Evolutionary conservation across 2,329 filamentous ascomycete species (phyloP), one percentile per base, ranked within the genome.

Genomic region (Saccharata proteae): DNA sequence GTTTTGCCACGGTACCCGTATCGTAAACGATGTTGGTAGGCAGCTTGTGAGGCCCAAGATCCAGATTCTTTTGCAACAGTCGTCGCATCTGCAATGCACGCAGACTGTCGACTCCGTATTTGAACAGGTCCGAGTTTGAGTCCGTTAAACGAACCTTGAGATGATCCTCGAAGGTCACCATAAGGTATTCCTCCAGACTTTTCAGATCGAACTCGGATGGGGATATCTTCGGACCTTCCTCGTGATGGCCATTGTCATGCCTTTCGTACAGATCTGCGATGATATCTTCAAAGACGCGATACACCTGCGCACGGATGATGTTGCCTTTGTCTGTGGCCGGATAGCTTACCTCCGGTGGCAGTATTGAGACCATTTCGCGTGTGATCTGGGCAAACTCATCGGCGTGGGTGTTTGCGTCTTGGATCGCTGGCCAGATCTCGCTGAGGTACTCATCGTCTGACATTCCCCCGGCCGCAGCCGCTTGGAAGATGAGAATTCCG

Each of bases 11-110:
- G 3, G 62, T 69, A 1, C 65, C 66, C 19, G 65, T 58, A 23
- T 78, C 72, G 29, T 73, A 78, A 0, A 74, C 60, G 0, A 77
- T 57, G 29, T 74, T 77, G 28, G 69, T 63, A 0, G 62, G 60
- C 0, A 76, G 46, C 4, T 29, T 22, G 10, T 38, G 38, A 0
- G 62, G 61, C 2, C 59, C 56, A 1, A 71, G 42, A 16, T 71
- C 59, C 2, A 77, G 44, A 1, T 63, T 55, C 9, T 62, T 61
- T 32, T 69, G 51, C 16, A 79, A 64, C 2, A 57, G 49, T 11
- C 59, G 58, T 39, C 73, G 62, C 35, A 73, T 62, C 31, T 65
- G 62, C 16, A 74, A 71, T 1, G 70, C 65, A 38, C 73, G 67
- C 16, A 77, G 48, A 26, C 65, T 71, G 45, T 77, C 74, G 2